A percentile compares a stretch with the other conserved stretches of the same genome.
Evolutionary conservation across 2,329 filamentous ascomycete genomes (phyloP).

Genomic region (Colletotrichum echinochloae): DNA sequence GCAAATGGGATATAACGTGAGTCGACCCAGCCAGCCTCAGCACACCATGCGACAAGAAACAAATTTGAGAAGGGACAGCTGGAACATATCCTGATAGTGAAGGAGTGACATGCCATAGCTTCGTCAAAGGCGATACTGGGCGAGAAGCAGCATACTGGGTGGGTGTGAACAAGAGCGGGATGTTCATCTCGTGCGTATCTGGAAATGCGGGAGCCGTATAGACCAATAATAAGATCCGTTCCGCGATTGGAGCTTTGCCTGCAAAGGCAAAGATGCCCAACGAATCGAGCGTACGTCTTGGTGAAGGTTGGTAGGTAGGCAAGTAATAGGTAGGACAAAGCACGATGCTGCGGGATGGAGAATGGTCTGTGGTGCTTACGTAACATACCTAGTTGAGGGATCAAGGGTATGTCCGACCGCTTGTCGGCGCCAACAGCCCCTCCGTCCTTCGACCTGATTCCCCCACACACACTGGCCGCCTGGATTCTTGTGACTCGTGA

Average conservation of each 20-base stretch:
- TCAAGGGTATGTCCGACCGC: constrained; percentile 17
- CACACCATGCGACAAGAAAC: constrained; percentile 5
- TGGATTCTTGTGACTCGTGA: constrained; percentile 15
- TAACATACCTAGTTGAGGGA: constrained; percentile 28
- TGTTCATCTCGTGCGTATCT: constrained; percentile 4
- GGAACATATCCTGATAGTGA: not conserved
- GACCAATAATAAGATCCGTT: constrained; percentile 10
- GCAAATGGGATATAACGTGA: constrained; percentile 1
- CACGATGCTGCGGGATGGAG: constrained; percentile 21
- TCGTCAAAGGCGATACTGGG: constrained; percentile 5
- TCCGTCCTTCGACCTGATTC: not conserved
- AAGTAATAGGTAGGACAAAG: too few relatives aligned
- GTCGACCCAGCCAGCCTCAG: not conserved
- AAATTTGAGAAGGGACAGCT: constrained; percentile 8
- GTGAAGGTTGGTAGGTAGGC: too few relatives aligned
- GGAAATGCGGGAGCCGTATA: constrained; percentile 7
- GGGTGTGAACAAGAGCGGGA: constrained; percentile 11
- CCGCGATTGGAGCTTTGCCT: not conserved
- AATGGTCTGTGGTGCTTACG: not conserved
- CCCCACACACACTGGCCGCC: not conserved
- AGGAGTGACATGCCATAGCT: constrained; percentile 13
- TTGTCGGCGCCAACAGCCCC: constrained; percentile 10
- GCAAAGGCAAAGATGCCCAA: not conserved
- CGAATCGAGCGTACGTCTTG: not conserved
- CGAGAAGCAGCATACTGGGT: not conserved